Conservation (phyloP, 768 basidiomycete genomes). For the Rhodocollybia butyracea region DNA sequence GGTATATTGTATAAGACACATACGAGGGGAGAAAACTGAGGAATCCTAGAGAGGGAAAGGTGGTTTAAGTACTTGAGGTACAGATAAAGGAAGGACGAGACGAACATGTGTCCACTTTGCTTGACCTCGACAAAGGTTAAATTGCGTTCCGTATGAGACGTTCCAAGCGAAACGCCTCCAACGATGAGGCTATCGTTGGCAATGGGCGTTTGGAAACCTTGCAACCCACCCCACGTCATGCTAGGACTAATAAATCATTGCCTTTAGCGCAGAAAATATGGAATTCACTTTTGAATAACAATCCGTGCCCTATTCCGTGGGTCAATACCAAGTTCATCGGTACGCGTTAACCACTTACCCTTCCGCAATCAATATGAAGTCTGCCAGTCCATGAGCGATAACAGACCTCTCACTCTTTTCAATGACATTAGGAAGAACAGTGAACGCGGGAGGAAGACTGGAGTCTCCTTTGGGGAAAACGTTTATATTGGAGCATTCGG, state of each 20-base stretch:
- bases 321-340: not conserved
- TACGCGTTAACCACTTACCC: constrained; percentile 44
- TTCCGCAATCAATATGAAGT: constrained; percentile 71
- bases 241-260: not conserved
- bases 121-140: constrained; percentile 65
- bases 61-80: not conserved
- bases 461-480: constrained; percentile 63
- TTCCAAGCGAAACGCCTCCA: constrained; percentile 65
- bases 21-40: constrained; percentile 62
- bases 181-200: constrained; percentile 64
- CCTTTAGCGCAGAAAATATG: not conserved
- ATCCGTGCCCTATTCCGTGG: constrained; percentile 45
- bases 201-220: constrained; percentile 75
- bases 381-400: constrained; percentile 69
- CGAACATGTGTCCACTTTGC: constrained; percentile 71
- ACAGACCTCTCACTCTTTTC: constrained; percentile 69
- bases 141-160: constrained; percentile 61
- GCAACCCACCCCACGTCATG: constrained; percentile 50
- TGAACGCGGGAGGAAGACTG: constrained; percentile 60
- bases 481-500: constrained; percentile 54
- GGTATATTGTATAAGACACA: constrained; percentile 17
- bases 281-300: constrained; percentile 55
- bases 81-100: constrained; percentile 3
- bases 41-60: constrained; percentile 40
- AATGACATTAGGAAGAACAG: constrained; percentile 70